Percentiles rank a stretch among this genome's conserved stretches.
Conservation (phyloP, 495 filamentous ascomycete species). For the Monascus purpureus region DNA sequence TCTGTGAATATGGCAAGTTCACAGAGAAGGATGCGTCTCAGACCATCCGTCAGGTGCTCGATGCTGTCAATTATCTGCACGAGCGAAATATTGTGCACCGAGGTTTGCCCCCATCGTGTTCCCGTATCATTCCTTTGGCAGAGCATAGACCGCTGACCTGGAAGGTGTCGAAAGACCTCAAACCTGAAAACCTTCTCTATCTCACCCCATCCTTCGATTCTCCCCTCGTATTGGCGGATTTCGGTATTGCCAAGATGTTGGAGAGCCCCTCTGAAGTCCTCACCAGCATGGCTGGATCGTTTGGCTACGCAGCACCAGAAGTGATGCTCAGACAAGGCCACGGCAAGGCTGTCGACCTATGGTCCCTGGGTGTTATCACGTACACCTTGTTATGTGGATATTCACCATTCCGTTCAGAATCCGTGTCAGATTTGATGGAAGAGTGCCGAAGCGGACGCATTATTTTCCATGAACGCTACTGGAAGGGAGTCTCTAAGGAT, state of each 20-base stretch:
- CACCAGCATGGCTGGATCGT: slow-evolving; percentile 97
- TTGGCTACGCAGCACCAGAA: slow-evolving; percentile 94
- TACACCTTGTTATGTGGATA: slow-evolving; percentile 99
- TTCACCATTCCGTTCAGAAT: slow-evolving; percentile 93
- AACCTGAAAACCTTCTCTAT: slow-evolving; percentile 96
- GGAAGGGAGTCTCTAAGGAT: slow-evolving; percentile 92
- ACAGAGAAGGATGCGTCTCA: slow-evolving; percentile 97
- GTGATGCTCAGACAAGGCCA: slow-evolving; percentile 97
- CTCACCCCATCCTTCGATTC: slow-evolving; percentile 64
- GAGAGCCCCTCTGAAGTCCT: slow-evolving; percentile 80
- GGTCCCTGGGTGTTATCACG: slow-evolving; percentile 96
- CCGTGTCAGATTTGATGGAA: slow-evolving; percentile 83
- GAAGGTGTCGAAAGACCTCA: too few species aligned
- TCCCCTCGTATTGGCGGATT: slow-evolving; percentile 86
- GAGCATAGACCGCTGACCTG: too few species aligned
- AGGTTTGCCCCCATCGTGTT: slow-evolving; percentile 28
- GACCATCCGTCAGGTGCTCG: slow-evolving; percentile 89
- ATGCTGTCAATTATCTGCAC: slow-evolving; percentile 90
- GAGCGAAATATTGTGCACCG: slow-evolving; percentile 91
- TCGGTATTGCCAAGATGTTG: slow-evolving; percentile 98
- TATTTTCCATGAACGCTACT: slow-evolving; percentile 96
- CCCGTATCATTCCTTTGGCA: too few species aligned
- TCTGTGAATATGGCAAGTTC: slow-evolving; percentile 96
- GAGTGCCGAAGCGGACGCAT: slow-evolving; percentile 83
- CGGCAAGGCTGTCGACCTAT: slow-evolving; percentile 99